These are phyloP conservation scores for Hanseniaspora gamundiae DNA, from an alignment of 1,139 yeast genomes.

Conservation along the genomic window DNA sequence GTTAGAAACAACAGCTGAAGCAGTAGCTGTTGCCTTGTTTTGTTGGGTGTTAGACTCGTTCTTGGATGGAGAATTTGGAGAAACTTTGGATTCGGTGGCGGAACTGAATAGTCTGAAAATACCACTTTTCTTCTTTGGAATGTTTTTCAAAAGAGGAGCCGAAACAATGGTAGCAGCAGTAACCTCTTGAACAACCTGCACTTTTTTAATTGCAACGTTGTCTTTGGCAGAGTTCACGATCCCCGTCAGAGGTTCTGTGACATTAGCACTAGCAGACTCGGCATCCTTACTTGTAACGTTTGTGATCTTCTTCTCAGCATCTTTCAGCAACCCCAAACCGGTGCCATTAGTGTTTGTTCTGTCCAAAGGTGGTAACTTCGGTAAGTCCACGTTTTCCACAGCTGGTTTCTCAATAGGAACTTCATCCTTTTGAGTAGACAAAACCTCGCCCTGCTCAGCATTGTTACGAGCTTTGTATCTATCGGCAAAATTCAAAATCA, in stretches of 20 bases:
- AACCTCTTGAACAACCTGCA: background rate
- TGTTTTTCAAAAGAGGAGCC: background rate
- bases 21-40: background rate
- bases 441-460: constrained; percentile 2
- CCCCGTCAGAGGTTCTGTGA: constrained; percentile 1
- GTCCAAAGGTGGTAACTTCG: constrained; percentile 26
- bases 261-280: background rate
- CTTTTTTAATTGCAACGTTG: background rate
- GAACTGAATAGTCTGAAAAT: constrained; percentile 7
- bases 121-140: constrained; percentile 8
- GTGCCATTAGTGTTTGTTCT: constrained; percentile 27
- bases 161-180: background rate
- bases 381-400: constrained; percentile 19
- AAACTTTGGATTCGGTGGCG: background rate
- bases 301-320: constrained; percentile 1
- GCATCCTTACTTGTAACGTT: background rate
- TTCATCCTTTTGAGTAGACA: constrained; percentile 6
- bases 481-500: constrained; percentile 21
- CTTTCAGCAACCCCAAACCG: constrained; percentile 13
- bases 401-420: constrained; percentile 10
- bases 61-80: background rate
- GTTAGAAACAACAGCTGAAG: background rate
- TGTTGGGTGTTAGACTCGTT: background rate
- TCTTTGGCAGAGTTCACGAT: no score
- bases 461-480: constrained; percentile 13